Percentiles rank a stretch among this genome's conserved stretches.
Evolutionary conservation across 129 eudicot genomes (phyloP).

Genomic region (Helianthus tuberosus): DNA sequence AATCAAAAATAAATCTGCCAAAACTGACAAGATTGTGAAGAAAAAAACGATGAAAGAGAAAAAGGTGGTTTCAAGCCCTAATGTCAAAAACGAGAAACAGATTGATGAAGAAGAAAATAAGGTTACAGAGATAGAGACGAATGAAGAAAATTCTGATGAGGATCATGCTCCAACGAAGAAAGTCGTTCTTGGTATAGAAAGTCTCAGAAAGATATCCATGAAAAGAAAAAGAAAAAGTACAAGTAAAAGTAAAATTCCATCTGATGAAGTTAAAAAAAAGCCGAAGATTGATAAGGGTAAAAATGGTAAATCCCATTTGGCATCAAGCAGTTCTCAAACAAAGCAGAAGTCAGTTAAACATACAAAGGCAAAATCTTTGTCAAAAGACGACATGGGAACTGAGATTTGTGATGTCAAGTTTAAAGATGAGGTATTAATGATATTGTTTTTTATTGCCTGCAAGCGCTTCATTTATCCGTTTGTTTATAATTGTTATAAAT

Average conservation of each 20-base stretch:
- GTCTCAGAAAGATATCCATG: conserved; percentile 29
- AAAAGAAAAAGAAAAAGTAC: conserved; percentile 56
- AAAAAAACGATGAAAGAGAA: conserved; percentile 52
- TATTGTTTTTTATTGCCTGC: too few species aligned
- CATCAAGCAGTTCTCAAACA: conserved; percentile 39
- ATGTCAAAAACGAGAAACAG: conserved; percentile 33
- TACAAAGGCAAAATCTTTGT: conserved; percentile 36
- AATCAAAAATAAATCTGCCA: conserved; percentile 39
- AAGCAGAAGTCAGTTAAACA: conserved; percentile 45
- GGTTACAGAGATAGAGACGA: conserved; percentile 27
- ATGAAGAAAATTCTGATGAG: conserved; percentile 34
- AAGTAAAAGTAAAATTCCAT: conserved; percentile 45
- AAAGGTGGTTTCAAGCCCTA: conserved; percentile 17
- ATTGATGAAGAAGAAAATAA: conserved; percentile 33
- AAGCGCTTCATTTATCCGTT: conserved; percentile 3
- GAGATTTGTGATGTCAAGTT: conserved; percentile 32
- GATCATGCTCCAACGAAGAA: conserved; percentile 24
- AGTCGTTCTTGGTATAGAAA: conserved; percentile 44
- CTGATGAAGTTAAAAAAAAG: conserved; percentile 43
- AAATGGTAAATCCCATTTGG: conserved; percentile 30
- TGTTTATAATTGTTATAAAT: neutral
- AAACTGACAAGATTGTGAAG: conserved; percentile 46
- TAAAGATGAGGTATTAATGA: conserved; percentile 53
- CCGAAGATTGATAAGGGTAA: conserved; percentile 53
- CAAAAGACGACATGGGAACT: conserved; percentile 30